Base-by-base conservation (phyloP, 176 grass and related monocot genomes). In the Leersia perrieri region DNA sequence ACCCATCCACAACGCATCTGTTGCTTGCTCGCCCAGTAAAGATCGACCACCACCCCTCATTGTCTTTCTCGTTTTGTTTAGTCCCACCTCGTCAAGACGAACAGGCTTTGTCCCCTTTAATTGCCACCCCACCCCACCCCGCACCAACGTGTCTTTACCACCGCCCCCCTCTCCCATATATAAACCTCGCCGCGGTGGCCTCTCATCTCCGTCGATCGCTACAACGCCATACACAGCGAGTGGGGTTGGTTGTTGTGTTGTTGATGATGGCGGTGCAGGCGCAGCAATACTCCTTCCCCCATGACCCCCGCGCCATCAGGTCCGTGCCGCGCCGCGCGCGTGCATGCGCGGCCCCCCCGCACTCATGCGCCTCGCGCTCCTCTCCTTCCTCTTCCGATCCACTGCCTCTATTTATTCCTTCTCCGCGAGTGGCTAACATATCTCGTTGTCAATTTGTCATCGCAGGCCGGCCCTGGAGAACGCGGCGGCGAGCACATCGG, bases 191-290 rank as follows among this genome's bases (percentile, higher is more conserved):
- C 20, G 6, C 49, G 16, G 16, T 20, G 18, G n/a, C n/a, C n/a
- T n/a, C n/a, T n/a, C 49, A 7, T 53, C 49, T 22, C 49, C 49
- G 8, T 22, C 18, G 49, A 22, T 22, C 18, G 49, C 49, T 49
- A 18, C 45, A 20, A 49, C 41, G 41, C 16, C 45, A 49, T 49
- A n/a, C n/a, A n/a, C n/a, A n/a, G n/a, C n/a, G n/a, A n/a, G n/a
- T n/a, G n/a, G n/a, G n/a, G n/a, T n/a, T n/a, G n/a, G n/a, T n/a
- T n/a, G n/a, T n/a, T n/a, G n/a, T n/a, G n/a, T n/a, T n/a, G n/a
- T n/a, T 41, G 39, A 51, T 51, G 47, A 91, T 91, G 89, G 85
- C 82, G 38, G 85, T 88, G 78, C 82, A 79, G 71, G 86, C 90
- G 30, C 76, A 80, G 63, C 76, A 80, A 55, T 72, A 74, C 77